These are phyloP conservation scores for Didymella exigua DNA, from an alignment of 2,329 filamentous ascomycete genomes.

Conservation along the genomic window DNA sequence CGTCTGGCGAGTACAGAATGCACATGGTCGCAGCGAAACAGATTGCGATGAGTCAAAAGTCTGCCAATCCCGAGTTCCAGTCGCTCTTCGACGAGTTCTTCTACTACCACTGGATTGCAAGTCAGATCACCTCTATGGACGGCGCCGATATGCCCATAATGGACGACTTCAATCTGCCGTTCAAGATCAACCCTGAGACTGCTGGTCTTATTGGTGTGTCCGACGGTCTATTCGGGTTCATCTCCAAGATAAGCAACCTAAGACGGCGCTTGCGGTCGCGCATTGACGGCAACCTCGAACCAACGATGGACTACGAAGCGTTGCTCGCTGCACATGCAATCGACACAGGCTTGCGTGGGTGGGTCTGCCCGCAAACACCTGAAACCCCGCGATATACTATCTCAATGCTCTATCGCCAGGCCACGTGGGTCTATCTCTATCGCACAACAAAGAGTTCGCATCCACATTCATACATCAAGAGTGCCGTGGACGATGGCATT, in stretches of 20 bases:
- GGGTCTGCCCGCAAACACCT: conserved; percentile 66
- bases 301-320: conserved; percentile 73
- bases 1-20: conserved; percentile 73
- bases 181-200: conserved; percentile 61
- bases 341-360: conserved; percentile 73
- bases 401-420: conserved; percentile 66
- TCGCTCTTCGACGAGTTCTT: conserved; percentile 78
- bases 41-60: conserved; percentile 67
- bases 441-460: conserved; percentile 64
- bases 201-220: conserved; percentile 76
- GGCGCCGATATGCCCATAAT: conserved; percentile 59
- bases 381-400: conserved; percentile 61
- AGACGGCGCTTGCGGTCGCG: conserved; percentile 75
- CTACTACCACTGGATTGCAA: conserved; percentile 75
- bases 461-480: conserved; percentile 61
- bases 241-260: conserved; percentile 78
- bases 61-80: conserved; percentile 70
- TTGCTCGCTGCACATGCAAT: conserved; percentile 77
- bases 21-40: conserved; percentile 78
- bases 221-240: conserved; percentile 79
- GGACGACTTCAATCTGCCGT: conserved; percentile 61
- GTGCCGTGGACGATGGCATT: conserved; percentile 64
- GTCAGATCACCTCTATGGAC: conserved; percentile 62
- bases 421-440: conserved; percentile 68
- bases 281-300: conserved; percentile 66